These are phyloP conservation scores for Sclerotinia glacialis DNA, from an alignment of 2,329 filamentous ascomycete species.

Conservation along the genomic window DNA sequence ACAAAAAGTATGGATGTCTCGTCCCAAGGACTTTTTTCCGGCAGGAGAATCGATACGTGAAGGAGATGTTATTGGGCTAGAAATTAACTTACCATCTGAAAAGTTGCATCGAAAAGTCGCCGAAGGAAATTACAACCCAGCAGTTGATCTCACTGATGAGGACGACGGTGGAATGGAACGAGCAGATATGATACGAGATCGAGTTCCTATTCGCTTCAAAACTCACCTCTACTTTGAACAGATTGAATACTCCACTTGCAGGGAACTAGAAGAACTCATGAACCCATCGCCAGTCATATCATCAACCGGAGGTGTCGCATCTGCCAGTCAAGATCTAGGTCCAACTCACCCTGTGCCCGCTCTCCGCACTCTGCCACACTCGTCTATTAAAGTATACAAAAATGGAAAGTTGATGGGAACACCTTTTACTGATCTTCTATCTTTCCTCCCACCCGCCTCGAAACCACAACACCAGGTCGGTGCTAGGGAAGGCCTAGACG, in stretches of 20 bases:
- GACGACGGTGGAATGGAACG: constrained; percentile 52
- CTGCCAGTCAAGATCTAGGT: constrained; percentile 55
- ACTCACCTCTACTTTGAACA: constrained; percentile 91
- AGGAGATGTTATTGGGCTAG: constrained; percentile 90
- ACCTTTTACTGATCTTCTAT: constrained; percentile 80
- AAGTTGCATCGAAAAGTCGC: constrained; percentile 85
- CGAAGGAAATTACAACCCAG: constrained; percentile 81
- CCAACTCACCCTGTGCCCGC: constrained; percentile 70
- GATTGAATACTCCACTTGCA: constrained; percentile 82
- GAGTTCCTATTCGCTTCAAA: constrained; percentile 92
- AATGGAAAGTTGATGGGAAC: constrained; percentile 86
- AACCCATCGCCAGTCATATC: constrained; percentile 59
- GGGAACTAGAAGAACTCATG: constrained; percentile 83
- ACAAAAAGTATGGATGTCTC: constrained; percentile 89
- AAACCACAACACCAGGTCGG: constrained; percentile 68
- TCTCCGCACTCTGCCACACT: constrained; percentile 83
- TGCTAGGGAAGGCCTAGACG: constrained; percentile 83
- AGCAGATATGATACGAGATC: constrained; percentile 86
- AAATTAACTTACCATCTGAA: constrained; percentile 86
- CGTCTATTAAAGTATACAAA: constrained; percentile 85
- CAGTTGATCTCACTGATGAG: constrained; percentile 64
- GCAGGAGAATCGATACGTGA: constrained; percentile 76
- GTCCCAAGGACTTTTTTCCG: constrained; percentile 85
- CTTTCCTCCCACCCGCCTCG: constrained; percentile 88
- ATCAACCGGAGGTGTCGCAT: constrained; percentile 39